Percentiles rank a stretch among this genome's conserved stretches.
phyloP scores from a whole-genome alignment of 495 filamentous ascomycete genomes.

The Melanomma pulvis-pyrius region DNA sequence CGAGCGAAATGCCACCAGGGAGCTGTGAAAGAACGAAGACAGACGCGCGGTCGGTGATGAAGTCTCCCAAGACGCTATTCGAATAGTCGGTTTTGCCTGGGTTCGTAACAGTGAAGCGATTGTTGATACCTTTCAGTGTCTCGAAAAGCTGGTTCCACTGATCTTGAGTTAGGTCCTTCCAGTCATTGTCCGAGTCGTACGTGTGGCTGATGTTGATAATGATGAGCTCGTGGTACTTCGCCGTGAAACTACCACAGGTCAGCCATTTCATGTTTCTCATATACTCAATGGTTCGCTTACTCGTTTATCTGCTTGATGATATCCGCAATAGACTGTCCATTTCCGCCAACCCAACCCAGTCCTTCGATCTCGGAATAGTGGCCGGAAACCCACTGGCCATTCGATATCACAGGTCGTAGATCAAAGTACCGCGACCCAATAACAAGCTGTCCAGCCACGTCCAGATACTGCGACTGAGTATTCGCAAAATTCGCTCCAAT shows the following conservation, averaged over 20 bases:
- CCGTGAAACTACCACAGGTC: conserved; percentile 19
- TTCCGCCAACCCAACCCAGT: conserved; percentile 31
- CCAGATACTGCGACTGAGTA: conserved; percentile 32
- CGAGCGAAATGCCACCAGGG: conserved; percentile 28
- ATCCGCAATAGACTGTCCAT: conserved; percentile 33
- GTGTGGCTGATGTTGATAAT: conserved; percentile 38
- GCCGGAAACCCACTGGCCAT: conserved; percentile 34
- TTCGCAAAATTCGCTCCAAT: conserved; percentile 32
- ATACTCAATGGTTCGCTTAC: not conserved
- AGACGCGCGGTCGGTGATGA: conserved; percentile 27
- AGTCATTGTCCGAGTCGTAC: conserved; percentile 33
- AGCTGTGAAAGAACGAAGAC: conserved; percentile 37
- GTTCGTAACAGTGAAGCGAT: conserved; percentile 15
- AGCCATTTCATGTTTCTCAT: not conserved
- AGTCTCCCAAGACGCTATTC: conserved; percentile 27
- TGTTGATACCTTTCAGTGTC: conserved; percentile 34
- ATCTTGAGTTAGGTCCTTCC: conserved; percentile 32
- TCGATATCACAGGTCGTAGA: conserved; percentile 34
- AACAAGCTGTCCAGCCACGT: conserved; percentile 31
- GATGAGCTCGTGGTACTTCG: conserved; percentile 36
- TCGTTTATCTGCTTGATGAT: conserved; percentile 35
- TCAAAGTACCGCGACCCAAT: conserved; percentile 36
- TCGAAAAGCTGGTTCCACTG: conserved; percentile 38
- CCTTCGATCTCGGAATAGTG: conserved; percentile 36
- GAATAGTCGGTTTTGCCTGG: conserved; percentile 31